phyloP scores from a whole-genome alignment of 495 filamentous ascomycete species.

The Venustampulla echinocandica region DNA sequence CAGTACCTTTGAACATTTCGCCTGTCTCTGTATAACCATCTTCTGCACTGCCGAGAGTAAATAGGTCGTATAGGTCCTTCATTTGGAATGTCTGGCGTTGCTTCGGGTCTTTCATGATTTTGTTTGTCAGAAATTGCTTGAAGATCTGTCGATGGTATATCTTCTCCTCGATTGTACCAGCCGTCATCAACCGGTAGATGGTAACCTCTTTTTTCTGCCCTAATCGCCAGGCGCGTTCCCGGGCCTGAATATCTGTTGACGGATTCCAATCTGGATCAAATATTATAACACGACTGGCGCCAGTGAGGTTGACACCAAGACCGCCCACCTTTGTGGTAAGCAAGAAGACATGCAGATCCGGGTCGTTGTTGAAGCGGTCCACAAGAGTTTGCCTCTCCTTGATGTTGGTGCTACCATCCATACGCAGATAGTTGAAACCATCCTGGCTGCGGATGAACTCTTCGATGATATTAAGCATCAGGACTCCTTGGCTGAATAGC shows the following conservation, averaged over 20 bases:
- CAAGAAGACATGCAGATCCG: slow-evolving; percentile 76
- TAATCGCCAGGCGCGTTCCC: slow-evolving; percentile 92
- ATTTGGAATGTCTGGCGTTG: slow-evolving; percentile 79
- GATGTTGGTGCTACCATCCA: slow-evolving; percentile 88
- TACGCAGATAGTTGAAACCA: slow-evolving; percentile 71
- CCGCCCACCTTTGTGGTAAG: slow-evolving; percentile 93
- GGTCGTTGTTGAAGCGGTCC: slow-evolving; percentile 81
- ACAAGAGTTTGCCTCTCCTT: slow-evolving; percentile 74
- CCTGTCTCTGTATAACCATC: slow-evolving; percentile 73
- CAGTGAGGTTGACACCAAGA: slow-evolving; percentile 86
- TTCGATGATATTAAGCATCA: slow-evolving; percentile 91
- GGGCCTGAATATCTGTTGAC: slow-evolving; percentile 84
- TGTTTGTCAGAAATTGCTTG: slow-evolving; percentile 92
- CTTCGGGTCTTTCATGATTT: slow-evolving; percentile 86
- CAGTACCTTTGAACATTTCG: slow-evolving; percentile 72
- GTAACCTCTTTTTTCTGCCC: slow-evolving; percentile 91
- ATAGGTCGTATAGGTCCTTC: slow-evolving; percentile 82
- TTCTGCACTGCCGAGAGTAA: slow-evolving; percentile 62
- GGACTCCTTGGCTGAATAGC: slow-evolving; percentile 80
- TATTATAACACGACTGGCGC: slow-evolving; percentile 91
- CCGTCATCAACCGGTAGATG: slow-evolving; percentile 93
- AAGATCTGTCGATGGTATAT: slow-evolving; percentile 98
- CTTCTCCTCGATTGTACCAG: slow-evolving; percentile 96
- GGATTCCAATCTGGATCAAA: slow-evolving; percentile 99
- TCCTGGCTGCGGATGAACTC: slow-evolving; percentile 57